Evolutionary conservation across 2,329 filamentous ascomycete genomes (phyloP).

Genomic region (Trichoderma arundinaceum): DNA sequence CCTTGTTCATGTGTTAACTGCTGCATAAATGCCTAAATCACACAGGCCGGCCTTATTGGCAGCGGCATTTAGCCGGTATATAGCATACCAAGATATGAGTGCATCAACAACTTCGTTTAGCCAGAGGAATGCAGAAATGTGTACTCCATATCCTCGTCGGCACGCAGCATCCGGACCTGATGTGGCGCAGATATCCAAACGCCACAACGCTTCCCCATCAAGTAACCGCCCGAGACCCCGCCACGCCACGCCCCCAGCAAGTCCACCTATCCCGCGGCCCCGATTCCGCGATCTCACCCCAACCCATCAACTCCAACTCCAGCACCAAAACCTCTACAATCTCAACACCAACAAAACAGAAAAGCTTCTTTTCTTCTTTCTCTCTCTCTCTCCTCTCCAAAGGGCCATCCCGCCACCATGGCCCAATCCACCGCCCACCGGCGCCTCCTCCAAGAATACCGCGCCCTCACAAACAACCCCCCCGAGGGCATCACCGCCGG

Average conservation of each 20-base stretch:
- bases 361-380: neutral
- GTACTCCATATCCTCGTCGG: no score
- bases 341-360: neutral
- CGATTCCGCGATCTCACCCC: slow-evolving; percentile 13
- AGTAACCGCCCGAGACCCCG: neutral
- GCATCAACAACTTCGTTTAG: neutral
- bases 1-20: neutral
- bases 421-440: slow-evolving; percentile 68
- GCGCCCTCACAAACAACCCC: slow-evolving; percentile 87
- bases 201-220: neutral
- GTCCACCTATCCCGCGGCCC: slow-evolving; percentile 1
- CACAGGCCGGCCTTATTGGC: neutral
- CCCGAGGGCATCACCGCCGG: slow-evolving; percentile 98
- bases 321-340: neutral
- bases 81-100: neutral
- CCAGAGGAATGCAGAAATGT: neutral
- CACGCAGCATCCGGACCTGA: neutral
- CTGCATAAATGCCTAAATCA: neutral
- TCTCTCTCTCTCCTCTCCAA: neutral
- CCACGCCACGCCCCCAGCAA: slow-evolving; percentile 2
- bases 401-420: slow-evolving; percentile 47
- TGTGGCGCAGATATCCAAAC: slow-evolving; percentile 1
- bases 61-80: neutral
- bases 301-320: neutral
- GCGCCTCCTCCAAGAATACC: slow-evolving; percentile 96